phyloP scores from a whole-genome alignment of 495 filamentous ascomycete genomes.

The Parathielavia hyrcaniae region DNA sequence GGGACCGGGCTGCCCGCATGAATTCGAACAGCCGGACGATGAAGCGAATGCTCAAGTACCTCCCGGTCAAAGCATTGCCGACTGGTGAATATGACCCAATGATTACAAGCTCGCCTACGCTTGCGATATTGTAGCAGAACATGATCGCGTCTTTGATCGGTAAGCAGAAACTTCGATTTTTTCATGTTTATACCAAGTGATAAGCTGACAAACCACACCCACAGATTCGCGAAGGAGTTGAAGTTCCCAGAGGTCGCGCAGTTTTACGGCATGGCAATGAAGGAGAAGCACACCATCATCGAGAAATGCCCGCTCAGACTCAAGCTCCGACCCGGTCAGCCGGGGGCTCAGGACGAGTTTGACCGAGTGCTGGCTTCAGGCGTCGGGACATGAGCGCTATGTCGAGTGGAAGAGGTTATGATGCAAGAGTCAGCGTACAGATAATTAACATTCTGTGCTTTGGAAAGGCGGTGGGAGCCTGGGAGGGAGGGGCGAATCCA shows the following conservation, averaged over 20 bases:
- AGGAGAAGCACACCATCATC: slow-evolving; percentile 35
- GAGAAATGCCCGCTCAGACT: slow-evolving; percentile 37
- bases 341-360: slow-evolving; percentile 32
- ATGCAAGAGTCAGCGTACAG: too few relatives aligned
- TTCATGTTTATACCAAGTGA: neutral
- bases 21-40: neutral
- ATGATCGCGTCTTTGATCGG: neutral
- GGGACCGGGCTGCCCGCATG: neutral
- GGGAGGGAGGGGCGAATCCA: too few relatives aligned
- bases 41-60: neutral
- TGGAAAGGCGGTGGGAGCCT: too few relatives aligned
- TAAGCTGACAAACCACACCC: neutral
- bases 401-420: slow-evolving; percentile 40
- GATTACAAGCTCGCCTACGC: neutral
- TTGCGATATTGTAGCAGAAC: neutral
- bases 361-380: slow-evolving; percentile 15
- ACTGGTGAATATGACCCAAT: neutral
- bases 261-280: neutral
- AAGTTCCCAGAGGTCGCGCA: neutral
- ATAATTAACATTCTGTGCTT: too few relatives aligned
- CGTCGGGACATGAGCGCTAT: slow-evolving; percentile 30
- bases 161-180: neutral
- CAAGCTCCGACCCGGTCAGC: slow-evolving; percentile 30
- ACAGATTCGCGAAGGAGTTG: neutral
- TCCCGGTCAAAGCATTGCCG: neutral